Percentiles rank a stretch among this genome's conserved stretches.
Conservation (phyloP, 108 stramenopile genomes). For the Pseudonitzschia multistriata region DNA sequence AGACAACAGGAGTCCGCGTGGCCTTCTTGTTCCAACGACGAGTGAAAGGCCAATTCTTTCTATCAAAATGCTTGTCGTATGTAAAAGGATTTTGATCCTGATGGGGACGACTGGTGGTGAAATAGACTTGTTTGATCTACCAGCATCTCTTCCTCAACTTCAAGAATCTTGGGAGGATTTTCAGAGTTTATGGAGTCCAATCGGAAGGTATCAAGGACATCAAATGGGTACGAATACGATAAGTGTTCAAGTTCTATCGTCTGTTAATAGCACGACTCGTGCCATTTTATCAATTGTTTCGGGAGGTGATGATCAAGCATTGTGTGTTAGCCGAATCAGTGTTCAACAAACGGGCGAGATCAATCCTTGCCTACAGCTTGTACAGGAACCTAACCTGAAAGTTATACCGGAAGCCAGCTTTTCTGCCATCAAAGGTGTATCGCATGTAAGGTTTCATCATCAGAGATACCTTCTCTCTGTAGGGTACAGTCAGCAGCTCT, state of each 20-base stretch:
- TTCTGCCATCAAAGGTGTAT: conserved; percentile 66
- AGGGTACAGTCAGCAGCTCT: conserved; percentile 58
- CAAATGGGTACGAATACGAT: conserved; percentile 69
- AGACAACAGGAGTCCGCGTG: neutral
- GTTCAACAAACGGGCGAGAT: neutral
- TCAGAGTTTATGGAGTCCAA: conserved; percentile 9
- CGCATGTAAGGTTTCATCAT: conserved; percentile 9
- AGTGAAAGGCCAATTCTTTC: conserved; percentile 61
- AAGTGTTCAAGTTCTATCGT: conserved; percentile 9
- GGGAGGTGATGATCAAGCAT: conserved; percentile 78
- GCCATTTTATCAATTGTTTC: conserved; percentile 33
- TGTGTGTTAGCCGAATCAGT: conserved; percentile 17
- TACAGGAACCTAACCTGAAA: neutral
- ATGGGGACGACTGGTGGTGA: conserved; percentile 73
- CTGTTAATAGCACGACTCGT: neutral
- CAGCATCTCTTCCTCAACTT: conserved; percentile 9
- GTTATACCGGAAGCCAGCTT: conserved; percentile 43
- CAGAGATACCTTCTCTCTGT: conserved; percentile 29
- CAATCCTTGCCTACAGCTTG: neutral
- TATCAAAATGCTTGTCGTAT: conserved; percentile 32
- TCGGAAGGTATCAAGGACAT: conserved; percentile 42
- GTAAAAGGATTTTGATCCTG: conserved; percentile 34
- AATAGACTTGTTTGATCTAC: conserved; percentile 51
- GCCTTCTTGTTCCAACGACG: conserved; percentile 7
- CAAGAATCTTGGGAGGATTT: conserved; percentile 25